These are phyloP conservation scores for Boletellus ananiceps DNA, from an alignment of 768 basidiomycete species.

Conservation along the genomic window DNA sequence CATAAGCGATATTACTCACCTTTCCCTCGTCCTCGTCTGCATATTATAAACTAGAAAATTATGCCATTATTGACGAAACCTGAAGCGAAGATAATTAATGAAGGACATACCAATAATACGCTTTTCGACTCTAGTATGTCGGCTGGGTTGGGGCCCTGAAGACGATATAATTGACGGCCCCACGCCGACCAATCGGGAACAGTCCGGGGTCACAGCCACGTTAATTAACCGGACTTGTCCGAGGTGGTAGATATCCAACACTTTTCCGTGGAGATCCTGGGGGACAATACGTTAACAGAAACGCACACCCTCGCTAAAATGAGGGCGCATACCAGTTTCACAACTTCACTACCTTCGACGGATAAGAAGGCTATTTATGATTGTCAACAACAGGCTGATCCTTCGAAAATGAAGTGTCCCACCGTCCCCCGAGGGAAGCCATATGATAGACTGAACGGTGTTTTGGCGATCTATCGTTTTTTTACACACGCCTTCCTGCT, in stretches of 20 bases:
- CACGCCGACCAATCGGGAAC: conserved; percentile 44
- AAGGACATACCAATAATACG: conserved; percentile 44
- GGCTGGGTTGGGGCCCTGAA: conserved; percentile 42
- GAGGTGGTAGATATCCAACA: conserved; percentile 40
- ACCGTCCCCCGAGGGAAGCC: conserved; percentile 50
- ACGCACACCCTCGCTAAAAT: conserved; percentile 2
- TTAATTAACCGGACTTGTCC: conserved; percentile 46
- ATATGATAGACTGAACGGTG: conserved; percentile 46
- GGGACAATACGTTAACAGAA: conserved; percentile 14
- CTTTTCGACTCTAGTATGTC: conserved; percentile 48
- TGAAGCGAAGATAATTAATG: not conserved
- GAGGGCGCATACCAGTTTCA: conserved; percentile 37
- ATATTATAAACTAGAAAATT: conserved; percentile 43
- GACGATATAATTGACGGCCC: conserved; percentile 42
- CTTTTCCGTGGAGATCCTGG: conserved; percentile 45
- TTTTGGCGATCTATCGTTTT: conserved; percentile 46
- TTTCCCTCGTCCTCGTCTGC: conserved; percentile 39
- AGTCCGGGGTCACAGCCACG: conserved; percentile 46
- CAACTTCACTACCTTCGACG: conserved; percentile 45
- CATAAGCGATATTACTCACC: conserved; percentile 28
- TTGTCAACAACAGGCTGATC: conserved; percentile 11
- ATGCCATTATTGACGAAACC: conserved; percentile 2
- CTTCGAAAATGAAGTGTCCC: conserved; percentile 5
- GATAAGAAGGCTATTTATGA: conserved; percentile 43
- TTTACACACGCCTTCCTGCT: conserved; percentile 46